Conservation (phyloP, 192 early-diverging fungal species). For the Linnemannia schmuckeri region DNA sequence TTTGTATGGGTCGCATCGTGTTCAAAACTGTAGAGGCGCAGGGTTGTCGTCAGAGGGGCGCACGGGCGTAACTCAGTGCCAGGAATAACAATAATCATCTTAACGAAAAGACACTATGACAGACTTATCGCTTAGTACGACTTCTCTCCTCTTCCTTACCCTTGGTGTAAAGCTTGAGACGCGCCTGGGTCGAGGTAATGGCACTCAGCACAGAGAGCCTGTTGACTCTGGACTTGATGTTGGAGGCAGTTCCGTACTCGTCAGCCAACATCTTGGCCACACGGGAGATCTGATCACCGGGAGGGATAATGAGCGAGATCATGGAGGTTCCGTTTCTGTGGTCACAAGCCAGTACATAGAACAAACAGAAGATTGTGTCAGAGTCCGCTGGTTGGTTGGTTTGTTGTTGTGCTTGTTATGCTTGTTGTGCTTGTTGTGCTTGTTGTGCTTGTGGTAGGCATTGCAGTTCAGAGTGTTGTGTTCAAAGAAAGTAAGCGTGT, state of each 20-base stretch:
- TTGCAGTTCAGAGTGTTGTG: neutral
- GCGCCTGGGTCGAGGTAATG: constrained; percentile 97
- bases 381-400: neutral
- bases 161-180: constrained; percentile 93
- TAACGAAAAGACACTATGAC: neutral
- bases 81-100: neutral
- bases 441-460: neutral
- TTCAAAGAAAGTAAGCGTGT: neutral
- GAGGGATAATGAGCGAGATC: constrained; percentile 98
- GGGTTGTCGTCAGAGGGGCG: neutral
- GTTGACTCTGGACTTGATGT: constrained; percentile 99
- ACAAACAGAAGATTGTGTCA: neutral
- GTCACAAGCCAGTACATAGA: neutral
- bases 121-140: neutral
- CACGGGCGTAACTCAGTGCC: neutral
- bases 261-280: constrained; percentile 94
- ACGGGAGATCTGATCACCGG: constrained; percentile 92
- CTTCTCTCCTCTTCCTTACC: constrained; percentile 40
- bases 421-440: neutral
- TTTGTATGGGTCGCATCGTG: neutral
- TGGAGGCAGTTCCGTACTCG: constrained; percentile 99
- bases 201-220: constrained; percentile 95
- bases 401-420: neutral
- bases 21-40: neutral
- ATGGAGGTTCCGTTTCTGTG: constrained; percentile 96